Percentiles rank a stretch among this genome's conserved stretches.
phyloP scores from a whole-genome alignment of 2,329 filamentous ascomycete genomes.

The Talaromyces sp. region DNA sequence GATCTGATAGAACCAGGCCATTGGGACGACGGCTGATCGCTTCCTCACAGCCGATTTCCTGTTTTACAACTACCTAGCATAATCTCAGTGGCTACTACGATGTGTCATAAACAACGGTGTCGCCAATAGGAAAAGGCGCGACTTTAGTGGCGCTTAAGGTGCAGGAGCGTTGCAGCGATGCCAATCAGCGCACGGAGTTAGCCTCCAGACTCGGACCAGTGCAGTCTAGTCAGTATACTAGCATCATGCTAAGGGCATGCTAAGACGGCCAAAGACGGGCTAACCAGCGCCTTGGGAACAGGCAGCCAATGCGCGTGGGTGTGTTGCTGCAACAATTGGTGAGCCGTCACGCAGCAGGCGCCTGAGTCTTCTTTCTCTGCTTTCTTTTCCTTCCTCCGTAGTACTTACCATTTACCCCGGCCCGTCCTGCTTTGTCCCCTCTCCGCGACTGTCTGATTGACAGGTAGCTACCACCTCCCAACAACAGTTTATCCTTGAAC shows the following conservation, averaged over 20 bases:
- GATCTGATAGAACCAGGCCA: background rate
- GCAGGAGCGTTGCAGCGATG: background rate
- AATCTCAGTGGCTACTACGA: no score
- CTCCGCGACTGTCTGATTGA: background rate
- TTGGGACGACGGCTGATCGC: background rate
- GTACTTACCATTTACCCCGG: background rate
- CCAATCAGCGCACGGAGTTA: slow-evolving; percentile 2
- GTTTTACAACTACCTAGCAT: no score
- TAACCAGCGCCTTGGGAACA: slow-evolving; percentile 18
- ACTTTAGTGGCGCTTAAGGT: slow-evolving; percentile 18
- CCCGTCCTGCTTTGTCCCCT: slow-evolving; percentile 1
- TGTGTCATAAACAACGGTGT: no score
- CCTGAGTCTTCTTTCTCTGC: background rate
- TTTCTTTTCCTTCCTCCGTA: background rate
- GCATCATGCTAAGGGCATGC: background rate
- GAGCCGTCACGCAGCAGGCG: slow-evolving; percentile 18
- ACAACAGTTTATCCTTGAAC: background rate
- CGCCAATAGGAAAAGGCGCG: slow-evolving; percentile 11
- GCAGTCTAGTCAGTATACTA: background rate
- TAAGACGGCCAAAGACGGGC: background rate
- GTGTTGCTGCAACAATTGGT: background rate
- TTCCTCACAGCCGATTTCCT: background rate
- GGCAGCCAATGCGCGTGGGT: background rate
- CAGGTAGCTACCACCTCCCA: background rate
- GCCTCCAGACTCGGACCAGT: background rate